These are phyloP conservation scores for Brassica hybrid DNA, from an alignment of 441 rosid species.

Conservation along the genomic window DNA sequence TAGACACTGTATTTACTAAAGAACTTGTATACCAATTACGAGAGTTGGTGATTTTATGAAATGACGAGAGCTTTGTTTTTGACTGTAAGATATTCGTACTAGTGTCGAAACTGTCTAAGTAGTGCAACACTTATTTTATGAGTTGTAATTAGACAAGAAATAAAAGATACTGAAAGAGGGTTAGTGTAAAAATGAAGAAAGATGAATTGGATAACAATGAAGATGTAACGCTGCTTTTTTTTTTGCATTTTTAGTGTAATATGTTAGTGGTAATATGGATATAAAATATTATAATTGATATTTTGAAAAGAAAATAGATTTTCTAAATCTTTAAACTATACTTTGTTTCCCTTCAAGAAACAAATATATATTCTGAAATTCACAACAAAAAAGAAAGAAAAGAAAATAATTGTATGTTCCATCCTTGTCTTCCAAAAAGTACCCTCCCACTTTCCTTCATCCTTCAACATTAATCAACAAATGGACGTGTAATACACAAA, in stretches of 20 bases:
- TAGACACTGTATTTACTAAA: background rate
- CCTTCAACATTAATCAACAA: slow-evolving; percentile 36
- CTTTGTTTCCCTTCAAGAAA: slow-evolving; percentile 31
- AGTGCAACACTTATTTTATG: background rate
- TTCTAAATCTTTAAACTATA: slow-evolving; percentile 18
- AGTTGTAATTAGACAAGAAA: background rate
- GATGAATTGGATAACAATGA: background rate
- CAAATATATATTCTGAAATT: background rate
- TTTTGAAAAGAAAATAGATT: background rate
- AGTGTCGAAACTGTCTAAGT: background rate
- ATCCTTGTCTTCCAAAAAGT: slow-evolving; percentile 38
- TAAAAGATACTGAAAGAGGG: background rate
- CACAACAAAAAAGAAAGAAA: background rate
- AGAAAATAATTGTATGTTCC: background rate
- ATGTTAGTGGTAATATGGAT: background rate
- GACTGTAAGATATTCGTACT: background rate
- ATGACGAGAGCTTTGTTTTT: background rate
- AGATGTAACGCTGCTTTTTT: background rate
- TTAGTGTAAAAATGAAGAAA: background rate
- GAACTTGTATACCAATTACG: background rate
- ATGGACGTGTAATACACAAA: slow-evolving; percentile 7
- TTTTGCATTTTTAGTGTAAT: background rate
- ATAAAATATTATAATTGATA: background rate
- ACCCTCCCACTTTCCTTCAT: slow-evolving; percentile 26
- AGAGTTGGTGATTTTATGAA: background rate